These are phyloP conservation scores for Gastroboletus turbinatus DNA, from an alignment of 1,284 basidiomycete species.

Conservation along the genomic window DNA sequence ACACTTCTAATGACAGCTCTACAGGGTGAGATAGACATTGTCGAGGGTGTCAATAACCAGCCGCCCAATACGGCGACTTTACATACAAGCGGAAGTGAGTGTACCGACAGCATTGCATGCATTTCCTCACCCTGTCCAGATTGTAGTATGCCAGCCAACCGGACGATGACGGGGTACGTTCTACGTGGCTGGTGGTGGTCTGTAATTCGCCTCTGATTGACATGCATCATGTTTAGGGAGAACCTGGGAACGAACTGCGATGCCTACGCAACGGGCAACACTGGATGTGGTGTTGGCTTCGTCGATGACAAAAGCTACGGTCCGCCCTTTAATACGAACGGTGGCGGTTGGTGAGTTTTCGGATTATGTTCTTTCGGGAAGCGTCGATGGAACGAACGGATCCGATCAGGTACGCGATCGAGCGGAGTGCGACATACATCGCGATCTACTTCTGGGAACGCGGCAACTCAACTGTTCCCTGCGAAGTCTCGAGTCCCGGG, in stretches of 20 bases:
- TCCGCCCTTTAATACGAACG: slow-evolving; percentile 54
- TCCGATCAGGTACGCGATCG: slow-evolving; percentile 22
- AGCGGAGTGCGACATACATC: slow-evolving; percentile 17
- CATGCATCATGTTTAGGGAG: slow-evolving; percentile 31
- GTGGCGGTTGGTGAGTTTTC: slow-evolving; percentile 44
- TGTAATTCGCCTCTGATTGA: background rate
- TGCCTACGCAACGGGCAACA: slow-evolving; percentile 49
- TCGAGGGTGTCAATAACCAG: slow-evolving; percentile 65
- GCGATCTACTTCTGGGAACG: slow-evolving; percentile 24
- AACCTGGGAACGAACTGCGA: slow-evolving; percentile 51
- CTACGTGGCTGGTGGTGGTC: background rate
- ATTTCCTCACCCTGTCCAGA: slow-evolving; percentile 29
- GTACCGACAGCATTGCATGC: background rate
- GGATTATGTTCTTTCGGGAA: background rate
- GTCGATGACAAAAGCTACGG: slow-evolving; percentile 51
- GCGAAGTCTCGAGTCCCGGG: slow-evolving; percentile 9
- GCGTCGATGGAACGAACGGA: background rate
- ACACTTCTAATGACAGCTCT: background rate
- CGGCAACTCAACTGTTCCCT: slow-evolving; percentile 12
- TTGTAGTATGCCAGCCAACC: slow-evolving; percentile 57
- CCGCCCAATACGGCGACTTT: slow-evolving; percentile 57
- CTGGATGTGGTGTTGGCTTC: slow-evolving; percentile 61
- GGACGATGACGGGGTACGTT: slow-evolving; percentile 49
- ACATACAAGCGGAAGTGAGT: slow-evolving; percentile 47
- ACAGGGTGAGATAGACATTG: slow-evolving; percentile 59